Percentiles rank a stretch among this genome's conserved stretches.
These are phyloP conservation scores for Schizonepeta tenuifolia DNA, from an alignment of 257 asterid species.

Conservation along the genomic window DNA sequence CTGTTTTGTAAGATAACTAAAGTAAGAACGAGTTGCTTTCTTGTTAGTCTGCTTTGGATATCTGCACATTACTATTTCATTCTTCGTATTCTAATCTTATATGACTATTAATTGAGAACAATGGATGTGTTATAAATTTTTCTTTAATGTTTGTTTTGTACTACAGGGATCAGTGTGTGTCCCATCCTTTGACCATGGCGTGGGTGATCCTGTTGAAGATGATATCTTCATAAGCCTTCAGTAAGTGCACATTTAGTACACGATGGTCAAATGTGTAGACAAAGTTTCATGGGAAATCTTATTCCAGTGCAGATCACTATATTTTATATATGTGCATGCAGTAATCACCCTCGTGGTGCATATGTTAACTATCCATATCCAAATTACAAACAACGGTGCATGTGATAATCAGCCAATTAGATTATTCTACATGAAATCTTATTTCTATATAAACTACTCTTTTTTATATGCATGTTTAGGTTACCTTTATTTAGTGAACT, in stretches of 20 bases:
- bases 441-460: no score
- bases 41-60: slow-evolving; percentile 19
- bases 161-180: slow-evolving; percentile 79
- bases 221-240: slow-evolving; percentile 81
- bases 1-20: slow-evolving; percentile 19
- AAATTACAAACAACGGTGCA: background rate
- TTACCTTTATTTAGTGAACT: no score
- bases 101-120: background rate
- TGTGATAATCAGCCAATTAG: no score
- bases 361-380: background rate
- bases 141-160: slow-evolving; percentile 25
- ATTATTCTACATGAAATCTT: no score
- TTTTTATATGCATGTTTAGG: no score
- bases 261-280: slow-evolving; percentile 3
- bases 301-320: background rate
- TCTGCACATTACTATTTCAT: background rate
- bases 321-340: background rate
- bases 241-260: slow-evolving; percentile 51
- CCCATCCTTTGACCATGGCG: slow-evolving; percentile 96
- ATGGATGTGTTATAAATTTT: slow-evolving; percentile 5
- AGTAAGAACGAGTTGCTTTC: slow-evolving; percentile 10
- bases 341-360: background rate
- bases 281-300: background rate
- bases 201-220: slow-evolving; percentile 96
- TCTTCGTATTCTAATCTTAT: slow-evolving; percentile 9